These are phyloP conservation scores for Cytospora paraplurivora DNA, from an alignment of 2,329 filamentous ascomycete genomes.

Conservation along the genomic window DNA sequence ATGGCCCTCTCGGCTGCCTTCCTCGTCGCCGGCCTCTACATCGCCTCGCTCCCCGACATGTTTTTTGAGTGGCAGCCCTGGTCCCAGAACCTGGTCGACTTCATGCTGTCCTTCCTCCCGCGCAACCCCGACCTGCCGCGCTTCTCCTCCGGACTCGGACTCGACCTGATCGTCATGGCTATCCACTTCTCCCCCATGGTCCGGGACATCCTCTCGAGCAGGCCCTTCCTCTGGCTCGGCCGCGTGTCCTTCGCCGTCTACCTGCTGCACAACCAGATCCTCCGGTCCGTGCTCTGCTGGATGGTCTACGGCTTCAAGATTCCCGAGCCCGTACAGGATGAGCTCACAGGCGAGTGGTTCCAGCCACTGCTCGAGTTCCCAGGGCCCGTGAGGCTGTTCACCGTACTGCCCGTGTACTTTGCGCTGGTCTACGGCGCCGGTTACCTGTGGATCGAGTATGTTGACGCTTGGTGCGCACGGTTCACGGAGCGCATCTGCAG, in stretches of 20 bases:
- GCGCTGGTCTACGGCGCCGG: conserved; percentile 26
- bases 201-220: conserved; percentile 26
- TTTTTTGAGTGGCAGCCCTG: conserved; percentile 28
- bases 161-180: conserved; percentile 27
- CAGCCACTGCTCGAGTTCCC: conserved; percentile 26
- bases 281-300: conserved; percentile 29
- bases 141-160: conserved; percentile 29
- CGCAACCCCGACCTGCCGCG: conserved; percentile 28
- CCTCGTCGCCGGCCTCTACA: conserved; percentile 25
- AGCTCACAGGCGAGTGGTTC: conserved; percentile 25
- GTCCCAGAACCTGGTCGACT: conserved; percentile 26
- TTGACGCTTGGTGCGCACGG: conserved; percentile 26
- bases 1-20: conserved; percentile 25
- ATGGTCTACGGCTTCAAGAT: conserved; percentile 28
- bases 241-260: conserved; percentile 29
- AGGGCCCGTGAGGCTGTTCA: conserved; percentile 23
- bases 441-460: conserved; percentile 28
- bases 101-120: conserved; percentile 25
- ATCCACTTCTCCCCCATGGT: conserved; percentile 28
- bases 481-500: conserved; percentile 34
- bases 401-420: conserved; percentile 26
- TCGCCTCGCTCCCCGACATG: conserved; percentile 28
- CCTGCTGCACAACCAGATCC: conserved; percentile 30
- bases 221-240: conserved; percentile 28
- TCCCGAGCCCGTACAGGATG: conserved; percentile 26